Percentiles rank a stretch among this genome's conserved stretches.
These are phyloP conservation scores for Zoysia matrella DNA, from an alignment of 202 grass and related monocot genomes.

Conservation along the genomic window DNA sequence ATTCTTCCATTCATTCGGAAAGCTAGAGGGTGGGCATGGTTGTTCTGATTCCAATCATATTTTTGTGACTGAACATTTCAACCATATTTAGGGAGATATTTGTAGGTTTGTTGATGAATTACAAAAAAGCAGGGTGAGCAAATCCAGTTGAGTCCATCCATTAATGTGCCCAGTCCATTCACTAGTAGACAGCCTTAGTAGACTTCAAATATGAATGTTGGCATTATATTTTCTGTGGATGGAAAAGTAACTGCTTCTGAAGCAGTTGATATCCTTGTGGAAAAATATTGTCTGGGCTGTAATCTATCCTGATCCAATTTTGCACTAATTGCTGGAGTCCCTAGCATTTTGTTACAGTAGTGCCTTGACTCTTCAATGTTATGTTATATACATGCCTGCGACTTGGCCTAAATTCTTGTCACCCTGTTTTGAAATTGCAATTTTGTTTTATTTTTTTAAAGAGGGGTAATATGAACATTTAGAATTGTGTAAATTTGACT, in stretches of 20 bases:
- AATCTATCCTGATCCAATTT: background rate
- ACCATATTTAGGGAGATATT: background rate
- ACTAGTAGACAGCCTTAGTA: background rate
- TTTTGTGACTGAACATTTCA: background rate
- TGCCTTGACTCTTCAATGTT: background rate
- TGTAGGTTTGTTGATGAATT: conserved; percentile 1
- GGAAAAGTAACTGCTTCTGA: background rate
- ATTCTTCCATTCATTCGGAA: background rate
- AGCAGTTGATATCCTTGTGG: background rate
- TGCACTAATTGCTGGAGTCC: background rate
- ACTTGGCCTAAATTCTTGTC: background rate
- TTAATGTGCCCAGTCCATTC: background rate
- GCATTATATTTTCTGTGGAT: background rate
- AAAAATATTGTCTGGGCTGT: background rate
- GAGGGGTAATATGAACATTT: conserved; percentile 14
- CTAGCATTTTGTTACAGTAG: conserved; percentile 9
- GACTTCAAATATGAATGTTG: background rate
- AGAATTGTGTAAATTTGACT: background rate
- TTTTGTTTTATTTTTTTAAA: background rate
- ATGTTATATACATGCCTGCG: background rate
- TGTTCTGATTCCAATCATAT: background rate
- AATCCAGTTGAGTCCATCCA: background rate
- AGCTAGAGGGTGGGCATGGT: background rate
- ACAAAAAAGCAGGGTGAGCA: background rate
- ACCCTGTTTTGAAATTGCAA: background rate